Base-by-base conservation (phyloP, 352 stramenopile species). In the Globisporangium canariense region DNA sequence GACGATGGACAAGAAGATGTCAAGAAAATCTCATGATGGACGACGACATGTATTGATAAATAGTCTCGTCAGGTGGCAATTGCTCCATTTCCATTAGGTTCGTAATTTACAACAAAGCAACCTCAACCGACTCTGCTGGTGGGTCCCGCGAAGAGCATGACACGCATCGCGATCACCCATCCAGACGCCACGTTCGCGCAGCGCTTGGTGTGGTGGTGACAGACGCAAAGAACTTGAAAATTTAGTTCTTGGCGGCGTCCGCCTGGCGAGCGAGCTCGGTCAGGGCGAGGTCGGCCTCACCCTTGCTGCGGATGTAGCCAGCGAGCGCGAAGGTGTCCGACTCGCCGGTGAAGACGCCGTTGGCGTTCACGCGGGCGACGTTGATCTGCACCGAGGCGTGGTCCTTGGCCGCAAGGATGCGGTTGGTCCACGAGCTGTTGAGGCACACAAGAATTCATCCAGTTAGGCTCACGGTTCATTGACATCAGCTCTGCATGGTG, bases 341-440 rank as follows among this genome's bases (percentile, higher is more conserved):
- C 73, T 99, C 96, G 65, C 97, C 97, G 60, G 96, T 99, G 82
- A 97, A 98, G 66, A 98, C 75, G 70, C 97, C 97, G 77, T 97
- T 89, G 65, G 96, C 94, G 81, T 99, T 97, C 58, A 99, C 93
- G 79, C 98, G 97, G 69, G 78, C 96, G 67, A 99, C 94, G 86
- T 98, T 98, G 79, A 99, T 98, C 79, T 99, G 97, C 73, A 99
- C 93, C 62, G 96, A 97, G 58, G 94, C 88, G 81, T 99, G 94
- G 83, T 99, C 97, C 90, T 99, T 99, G 69, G 97, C 96, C 74
- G 92, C 83, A 53, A 99, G 92, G 71, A 99, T 96, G 82, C 97
- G 91, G 89, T 98, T 99, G 69, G 97, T 99, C 93, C 94, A 99
- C 72, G 96, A 99, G 93, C 86, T 93, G 61, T 50, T 66, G 41